These are phyloP conservation scores for Suillus subalutaceus DNA, from an alignment of 768 basidiomycete genomes.

Conservation along the genomic window DNA sequence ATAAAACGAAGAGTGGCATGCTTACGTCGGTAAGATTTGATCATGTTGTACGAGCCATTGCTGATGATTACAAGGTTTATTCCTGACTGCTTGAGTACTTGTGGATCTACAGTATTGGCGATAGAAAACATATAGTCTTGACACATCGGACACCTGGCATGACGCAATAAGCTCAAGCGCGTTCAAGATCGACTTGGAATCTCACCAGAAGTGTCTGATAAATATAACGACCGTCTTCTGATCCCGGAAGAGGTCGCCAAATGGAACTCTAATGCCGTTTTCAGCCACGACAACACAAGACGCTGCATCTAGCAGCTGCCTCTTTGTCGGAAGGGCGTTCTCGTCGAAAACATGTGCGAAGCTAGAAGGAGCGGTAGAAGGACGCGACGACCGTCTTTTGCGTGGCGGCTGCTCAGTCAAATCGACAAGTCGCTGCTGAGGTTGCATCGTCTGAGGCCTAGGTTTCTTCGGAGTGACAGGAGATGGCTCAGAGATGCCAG, in stretches of 20 bases:
- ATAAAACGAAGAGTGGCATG: constrained; percentile 16
- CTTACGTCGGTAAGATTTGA: constrained; percentile 71
- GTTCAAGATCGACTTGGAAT: constrained; percentile 8
- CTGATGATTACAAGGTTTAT: constrained; percentile 75
- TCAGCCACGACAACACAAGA: constrained; percentile 66
- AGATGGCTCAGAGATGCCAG: constrained; percentile 10
- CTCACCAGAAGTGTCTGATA: constrained; percentile 82
- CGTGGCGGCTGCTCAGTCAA: constrained; percentile 1
- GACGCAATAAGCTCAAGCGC: constrained; percentile 2
- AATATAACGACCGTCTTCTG: constrained; percentile 76
- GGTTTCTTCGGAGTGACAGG: constrained; percentile 15
- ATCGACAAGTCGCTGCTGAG: constrained; percentile 16
- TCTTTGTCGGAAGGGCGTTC: constrained; percentile 52
- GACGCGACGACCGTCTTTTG: constrained; percentile 17
- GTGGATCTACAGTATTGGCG: constrained; percentile 47
- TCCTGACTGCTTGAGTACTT: constrained; percentile 48
- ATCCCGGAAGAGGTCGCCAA: constrained; percentile 66
- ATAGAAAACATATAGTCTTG: constrained; percentile 87
- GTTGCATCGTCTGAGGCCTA: constrained; percentile 25
- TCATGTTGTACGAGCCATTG: constrained; percentile 77
- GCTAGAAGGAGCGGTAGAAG: constrained; percentile 19
- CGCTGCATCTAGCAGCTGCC: constrained; percentile 64
- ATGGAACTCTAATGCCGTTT: constrained; percentile 64
- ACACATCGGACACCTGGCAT: constrained; percentile 69
- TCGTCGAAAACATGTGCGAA: constrained; percentile 38